These are phyloP conservation scores for Bryum argenteum DNA, from an alignment of 225 moss, liverwort and hornwort genomes.

Conservation along the genomic window DNA sequence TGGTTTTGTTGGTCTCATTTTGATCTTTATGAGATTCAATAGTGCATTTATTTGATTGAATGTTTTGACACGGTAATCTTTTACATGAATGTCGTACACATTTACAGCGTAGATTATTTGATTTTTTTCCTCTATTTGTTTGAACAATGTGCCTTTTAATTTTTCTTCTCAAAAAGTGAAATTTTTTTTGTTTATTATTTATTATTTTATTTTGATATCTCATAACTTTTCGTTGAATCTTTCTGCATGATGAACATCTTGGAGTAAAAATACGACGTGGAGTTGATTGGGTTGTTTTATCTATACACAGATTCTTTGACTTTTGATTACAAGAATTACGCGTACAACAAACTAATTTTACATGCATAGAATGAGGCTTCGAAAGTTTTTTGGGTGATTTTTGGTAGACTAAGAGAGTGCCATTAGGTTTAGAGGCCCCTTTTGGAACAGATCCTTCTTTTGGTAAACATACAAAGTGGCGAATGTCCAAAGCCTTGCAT, in stretches of 20 bases:
- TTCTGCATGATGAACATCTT: conserved; percentile 23
- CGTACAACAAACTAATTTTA: conserved; percentile 11
- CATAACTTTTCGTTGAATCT: neutral
- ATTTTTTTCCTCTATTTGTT: neutral
- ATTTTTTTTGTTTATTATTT: neutral
- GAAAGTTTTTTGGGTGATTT: neutral
- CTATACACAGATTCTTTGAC: neutral
- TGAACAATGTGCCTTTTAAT: accelerated
- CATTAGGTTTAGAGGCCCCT: neutral
- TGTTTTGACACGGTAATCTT: accelerated
- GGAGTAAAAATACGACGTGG: neutral
- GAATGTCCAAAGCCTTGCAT: conserved; percentile 29
- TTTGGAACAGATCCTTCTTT: neutral
- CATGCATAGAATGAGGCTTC: conserved; percentile 22
- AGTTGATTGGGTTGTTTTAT: conserved; percentile 31
- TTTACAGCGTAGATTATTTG: neutral
- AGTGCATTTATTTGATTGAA: neutral
- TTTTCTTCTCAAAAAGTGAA: neutral
- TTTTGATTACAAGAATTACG: neutral
- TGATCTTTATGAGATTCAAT: neutral
- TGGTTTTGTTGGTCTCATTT: neutral
- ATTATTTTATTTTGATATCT: neutral
- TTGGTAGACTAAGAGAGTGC: neutral
- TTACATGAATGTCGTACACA: neutral
- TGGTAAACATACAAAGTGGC: neutral